Evolutionary conservation across 768 basidiomycete species (phyloP), one percentile per base, ranked within the genome.

Genomic region (Nidularia pulvinata): DNA sequence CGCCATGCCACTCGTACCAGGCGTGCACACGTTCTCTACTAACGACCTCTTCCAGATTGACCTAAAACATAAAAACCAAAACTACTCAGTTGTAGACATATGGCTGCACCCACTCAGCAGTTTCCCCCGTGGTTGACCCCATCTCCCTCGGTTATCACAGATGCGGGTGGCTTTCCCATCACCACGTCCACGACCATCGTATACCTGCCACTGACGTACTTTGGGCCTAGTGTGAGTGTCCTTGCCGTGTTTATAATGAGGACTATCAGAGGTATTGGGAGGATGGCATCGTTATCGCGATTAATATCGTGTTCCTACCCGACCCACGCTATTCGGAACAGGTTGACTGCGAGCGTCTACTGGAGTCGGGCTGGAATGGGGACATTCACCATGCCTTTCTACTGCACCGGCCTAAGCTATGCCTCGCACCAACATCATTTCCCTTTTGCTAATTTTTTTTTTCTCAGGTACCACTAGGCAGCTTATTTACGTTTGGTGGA

Each of bases 181-280:
- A 73, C 81, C 47, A 89, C 87, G 11, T 73, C 76, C 43, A 84
- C 83, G 25, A 76, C 71, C 33, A 71, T 87, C 7, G 60, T 89
- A 30, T 82, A 78, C 59, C 64, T 92, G 48, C 88, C 91, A 39
- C 71, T 91, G 59, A 92, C 91, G 0, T 93, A 93, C 69, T 91
- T 81, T 59, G 91, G 91, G 33, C 89, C 91, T 50, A 85, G 86
- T 66, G 90, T 92, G 64, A 81, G 89, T 81, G 6, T 14, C 49
- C 16, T 32, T 46, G 19, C 19, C 19, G 1, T 19, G 19, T 19
- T 19, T 19, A 19, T 19, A 19, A 19, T 19, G 19, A 19, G 19
- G 19, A 19, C 1, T 19, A 1, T 19, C 1, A 19, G 19, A 19
- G 19, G 19, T 19, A 19, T 19, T 19, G 19, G 19, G 19, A 19